These are phyloP conservation scores for Oryza meyeriana DNA, from an alignment of 176 grass and related monocot species.

Conservation along the genomic window DNA sequence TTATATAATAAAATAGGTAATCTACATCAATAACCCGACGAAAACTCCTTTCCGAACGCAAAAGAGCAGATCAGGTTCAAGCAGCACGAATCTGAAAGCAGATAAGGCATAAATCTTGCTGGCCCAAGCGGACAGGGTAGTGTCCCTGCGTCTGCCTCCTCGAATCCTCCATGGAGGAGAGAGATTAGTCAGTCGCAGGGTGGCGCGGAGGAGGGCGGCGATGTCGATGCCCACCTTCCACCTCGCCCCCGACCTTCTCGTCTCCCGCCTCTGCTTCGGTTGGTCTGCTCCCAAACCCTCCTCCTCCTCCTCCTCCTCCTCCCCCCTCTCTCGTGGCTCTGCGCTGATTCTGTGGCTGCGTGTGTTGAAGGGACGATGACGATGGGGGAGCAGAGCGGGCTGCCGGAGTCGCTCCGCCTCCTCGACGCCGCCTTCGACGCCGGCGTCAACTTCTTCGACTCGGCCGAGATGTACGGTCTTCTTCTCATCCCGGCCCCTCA, in stretches of 20 bases:
- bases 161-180: background rate
- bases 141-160: background rate
- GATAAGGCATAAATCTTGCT: too few relatives aligned
- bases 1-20: too few relatives aligned
- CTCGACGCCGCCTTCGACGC: slow-evolving; percentile 62
- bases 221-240: slow-evolving; percentile 68
- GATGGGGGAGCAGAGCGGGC: slow-evolving; percentile 76
- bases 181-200: background rate
- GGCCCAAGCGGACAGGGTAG: too few relatives aligned
- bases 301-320: background rate
- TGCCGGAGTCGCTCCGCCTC: slow-evolving; percentile 59
- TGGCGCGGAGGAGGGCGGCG: background rate
- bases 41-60: too few relatives aligned
- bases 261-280: slow-evolving; percentile 89
- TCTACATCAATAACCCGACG: too few relatives aligned
- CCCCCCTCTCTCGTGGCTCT: background rate
- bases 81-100: too few relatives aligned
- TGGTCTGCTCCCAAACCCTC: background rate
- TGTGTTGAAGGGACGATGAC: slow-evolving; percentile 76
- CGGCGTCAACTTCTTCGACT: slow-evolving; percentile 87
- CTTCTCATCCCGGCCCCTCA: background rate
- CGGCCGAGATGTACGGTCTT: slow-evolving; percentile 71
- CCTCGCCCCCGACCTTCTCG: slow-evolving; percentile 62
- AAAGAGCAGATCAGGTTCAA: too few relatives aligned
- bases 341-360: background rate